Conservation (phyloP, 73 alveolate species). For the Paramecium biaurelia region DNA sequence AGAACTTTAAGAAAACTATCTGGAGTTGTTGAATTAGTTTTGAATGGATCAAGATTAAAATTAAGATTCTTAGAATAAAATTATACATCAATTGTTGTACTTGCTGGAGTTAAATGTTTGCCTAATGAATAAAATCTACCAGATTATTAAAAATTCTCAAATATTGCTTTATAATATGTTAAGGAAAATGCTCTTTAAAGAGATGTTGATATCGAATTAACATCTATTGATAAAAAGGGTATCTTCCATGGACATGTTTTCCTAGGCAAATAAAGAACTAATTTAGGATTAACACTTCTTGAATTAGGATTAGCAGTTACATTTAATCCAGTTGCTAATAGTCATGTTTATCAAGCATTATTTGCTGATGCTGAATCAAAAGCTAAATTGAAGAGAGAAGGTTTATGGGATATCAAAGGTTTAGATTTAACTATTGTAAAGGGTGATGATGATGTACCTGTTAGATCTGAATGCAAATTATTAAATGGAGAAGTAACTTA, state of each 20-base stretch:
- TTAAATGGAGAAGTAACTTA: conserved; percentile 23
- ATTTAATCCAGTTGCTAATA: conserved; percentile 58
- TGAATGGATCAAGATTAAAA: conserved; percentile 87
- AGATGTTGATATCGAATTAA: conserved; percentile 85
- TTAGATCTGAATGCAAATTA: background rate
- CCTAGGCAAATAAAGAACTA: conserved; percentile 68
- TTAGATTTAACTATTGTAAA: conserved; percentile 9
- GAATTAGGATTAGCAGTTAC: conserved; percentile 82
- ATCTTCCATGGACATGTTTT: conserved; percentile 84
- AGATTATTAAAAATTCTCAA: conserved; percentile 75
- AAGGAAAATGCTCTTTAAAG: conserved; percentile 82
- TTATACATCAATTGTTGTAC: conserved; percentile 75
- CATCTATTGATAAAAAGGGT: conserved; percentile 89
- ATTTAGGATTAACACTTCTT: conserved; percentile 75
- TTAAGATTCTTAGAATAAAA: conserved; percentile 84
- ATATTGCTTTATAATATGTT: conserved; percentile 85
- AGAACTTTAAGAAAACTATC: conserved; percentile 57
- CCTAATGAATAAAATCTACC: conserved; percentile 90
- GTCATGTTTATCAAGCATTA: conserved; percentile 37
- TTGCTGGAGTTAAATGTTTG: conserved; percentile 86
- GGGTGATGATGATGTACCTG: conserved; percentile 26
- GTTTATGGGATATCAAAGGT: conserved; percentile 36
- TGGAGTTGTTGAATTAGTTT: conserved; percentile 92
- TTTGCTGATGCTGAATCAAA: conserved; percentile 46
- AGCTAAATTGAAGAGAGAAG: conserved; percentile 18